phyloP scores from a whole-genome alignment of 2,329 filamentous ascomycete species.

The Camillea tinctor region DNA sequence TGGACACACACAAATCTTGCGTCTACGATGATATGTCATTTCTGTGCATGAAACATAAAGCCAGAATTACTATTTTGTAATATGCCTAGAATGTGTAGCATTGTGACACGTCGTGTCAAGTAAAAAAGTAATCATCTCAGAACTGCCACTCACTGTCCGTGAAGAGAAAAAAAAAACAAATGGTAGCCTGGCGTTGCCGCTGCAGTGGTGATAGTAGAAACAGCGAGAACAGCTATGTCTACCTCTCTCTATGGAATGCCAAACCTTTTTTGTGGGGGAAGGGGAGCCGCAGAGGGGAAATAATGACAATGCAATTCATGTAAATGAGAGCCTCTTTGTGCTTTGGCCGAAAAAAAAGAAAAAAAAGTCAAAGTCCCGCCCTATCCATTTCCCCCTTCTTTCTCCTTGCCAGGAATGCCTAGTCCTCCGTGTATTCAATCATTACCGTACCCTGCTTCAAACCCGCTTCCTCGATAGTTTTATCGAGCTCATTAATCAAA shows the following conservation, averaged over 20 bases:
- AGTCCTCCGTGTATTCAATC: constrained; percentile 79
- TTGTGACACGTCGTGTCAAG: neutral
- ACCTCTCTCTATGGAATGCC: neutral
- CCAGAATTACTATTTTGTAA: too few relatives aligned
- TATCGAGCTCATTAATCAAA: constrained; percentile 71
- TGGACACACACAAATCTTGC: too few relatives aligned
- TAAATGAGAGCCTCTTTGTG: neutral
- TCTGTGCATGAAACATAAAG: too few relatives aligned
- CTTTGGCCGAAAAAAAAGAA: neutral
- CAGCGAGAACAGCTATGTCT: neutral
- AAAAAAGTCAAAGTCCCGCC: too few relatives aligned
- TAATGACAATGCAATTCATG: neutral
- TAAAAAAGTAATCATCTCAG: neutral
- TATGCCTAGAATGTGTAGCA: neutral
- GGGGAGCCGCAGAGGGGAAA: too few relatives aligned
- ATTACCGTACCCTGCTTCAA: constrained; percentile 93
- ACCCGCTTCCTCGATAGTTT: constrained; percentile 75
- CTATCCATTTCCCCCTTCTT: neutral
- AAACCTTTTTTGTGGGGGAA: neutral
- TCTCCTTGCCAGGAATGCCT: constrained; percentile 10
- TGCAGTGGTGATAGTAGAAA: neutral
- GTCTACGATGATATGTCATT: too few relatives aligned
- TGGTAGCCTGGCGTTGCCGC: neutral
- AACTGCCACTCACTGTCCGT: neutral
- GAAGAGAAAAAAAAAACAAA: neutral